Evolutionary conservation across 441 rosid species (phyloP).

Genomic region (Flueggea neowawraea): DNA sequence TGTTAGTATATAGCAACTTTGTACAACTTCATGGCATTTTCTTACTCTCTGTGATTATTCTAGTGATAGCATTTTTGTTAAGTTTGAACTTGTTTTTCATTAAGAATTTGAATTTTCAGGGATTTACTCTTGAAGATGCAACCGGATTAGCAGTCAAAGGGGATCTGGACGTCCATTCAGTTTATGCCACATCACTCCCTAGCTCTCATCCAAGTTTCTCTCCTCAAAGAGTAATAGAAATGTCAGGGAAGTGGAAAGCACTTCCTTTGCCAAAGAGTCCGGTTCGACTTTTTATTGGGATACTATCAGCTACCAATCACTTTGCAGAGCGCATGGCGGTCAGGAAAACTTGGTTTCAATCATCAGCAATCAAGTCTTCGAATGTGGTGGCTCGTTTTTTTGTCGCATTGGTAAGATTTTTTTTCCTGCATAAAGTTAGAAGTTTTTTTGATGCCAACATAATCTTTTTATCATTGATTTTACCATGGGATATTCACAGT

Average conservation of each 20-base stretch:
- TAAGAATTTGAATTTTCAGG: constrained; percentile 38
- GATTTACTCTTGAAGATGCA: constrained; percentile 92
- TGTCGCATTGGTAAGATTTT: constrained; percentile 82
- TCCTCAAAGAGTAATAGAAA: constrained; percentile 76
- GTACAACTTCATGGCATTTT: not conserved
- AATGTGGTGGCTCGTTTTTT: constrained; percentile 79
- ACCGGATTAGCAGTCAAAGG: constrained; percentile 88
- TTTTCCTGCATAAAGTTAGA: not conserved
- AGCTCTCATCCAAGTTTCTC: constrained; percentile 95
- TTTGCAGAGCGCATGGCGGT: constrained; percentile 99
- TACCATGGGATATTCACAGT: too few relatives aligned
- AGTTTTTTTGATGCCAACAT: too few relatives aligned
- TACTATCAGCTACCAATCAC: constrained; percentile 94
- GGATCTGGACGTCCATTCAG: constrained; percentile 76
- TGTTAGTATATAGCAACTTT: too few relatives aligned
- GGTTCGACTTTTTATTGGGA: constrained; percentile 70
- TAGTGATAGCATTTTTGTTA: not conserved
- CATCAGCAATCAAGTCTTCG: constrained; percentile 56
- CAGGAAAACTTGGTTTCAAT: constrained; percentile 98
- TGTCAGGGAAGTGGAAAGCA: constrained; percentile 86
- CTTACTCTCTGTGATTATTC: not conserved
- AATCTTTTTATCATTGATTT: too few relatives aligned
- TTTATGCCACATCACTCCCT: constrained; percentile 91
- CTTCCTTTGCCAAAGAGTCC: constrained; percentile 47
- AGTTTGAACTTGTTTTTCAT: constrained; percentile 4